Percentiles rank a stretch among this genome's conserved stretches.
phyloP scores from a whole-genome alignment of 352 stramenopile genomes.

The Phytophthora ohioensis region DNA sequence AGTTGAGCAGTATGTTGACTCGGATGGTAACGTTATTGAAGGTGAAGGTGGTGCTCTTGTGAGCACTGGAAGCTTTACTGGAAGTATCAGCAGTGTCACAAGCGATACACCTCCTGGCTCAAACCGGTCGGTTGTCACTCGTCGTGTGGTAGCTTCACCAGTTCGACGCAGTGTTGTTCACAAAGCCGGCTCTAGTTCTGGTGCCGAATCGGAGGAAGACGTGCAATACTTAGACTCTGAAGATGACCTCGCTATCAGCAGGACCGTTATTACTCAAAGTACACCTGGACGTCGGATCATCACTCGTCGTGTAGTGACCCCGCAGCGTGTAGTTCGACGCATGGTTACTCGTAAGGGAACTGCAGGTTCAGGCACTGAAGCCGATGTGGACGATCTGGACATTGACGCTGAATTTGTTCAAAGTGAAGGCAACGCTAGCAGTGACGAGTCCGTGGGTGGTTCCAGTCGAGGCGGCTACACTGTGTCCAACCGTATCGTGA shows the following conservation, averaged over 20 bases:
- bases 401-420: slow-evolving; percentile 22
- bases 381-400: slow-evolving; percentile 22
- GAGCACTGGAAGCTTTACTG: slow-evolving; percentile 27
- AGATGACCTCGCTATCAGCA: slow-evolving; percentile 1
- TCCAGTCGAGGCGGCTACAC: slow-evolving; percentile 18
- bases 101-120: slow-evolving; percentile 30
- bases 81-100: slow-evolving; percentile 31
- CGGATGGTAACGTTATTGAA: slow-evolving; percentile 18
- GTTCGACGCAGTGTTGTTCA: slow-evolving; percentile 26
- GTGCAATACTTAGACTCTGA: slow-evolving; percentile 19
- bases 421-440: slow-evolving; percentile 31
- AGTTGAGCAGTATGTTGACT: slow-evolving; percentile 27
- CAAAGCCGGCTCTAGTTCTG: slow-evolving; percentile 25
- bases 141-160: slow-evolving; percentile 30
- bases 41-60: slow-evolving; percentile 12
- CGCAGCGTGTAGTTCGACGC: slow-evolving; percentile 35
- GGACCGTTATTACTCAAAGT: slow-evolving; percentile 17
- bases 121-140: slow-evolving; percentile 36
- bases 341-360: slow-evolving; percentile 29
- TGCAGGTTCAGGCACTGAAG: slow-evolving; percentile 10
- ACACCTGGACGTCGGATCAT: slow-evolving; percentile 22
- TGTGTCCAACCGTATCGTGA: slow-evolving; percentile 16
- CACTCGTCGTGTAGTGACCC: slow-evolving; percentile 42
- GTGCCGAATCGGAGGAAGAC: slow-evolving; percentile 28
- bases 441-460: slow-evolving; percentile 25